These are phyloP conservation scores for Casuarina glauca DNA, from an alignment of 306 rosid genomes.

Conservation along the genomic window DNA sequence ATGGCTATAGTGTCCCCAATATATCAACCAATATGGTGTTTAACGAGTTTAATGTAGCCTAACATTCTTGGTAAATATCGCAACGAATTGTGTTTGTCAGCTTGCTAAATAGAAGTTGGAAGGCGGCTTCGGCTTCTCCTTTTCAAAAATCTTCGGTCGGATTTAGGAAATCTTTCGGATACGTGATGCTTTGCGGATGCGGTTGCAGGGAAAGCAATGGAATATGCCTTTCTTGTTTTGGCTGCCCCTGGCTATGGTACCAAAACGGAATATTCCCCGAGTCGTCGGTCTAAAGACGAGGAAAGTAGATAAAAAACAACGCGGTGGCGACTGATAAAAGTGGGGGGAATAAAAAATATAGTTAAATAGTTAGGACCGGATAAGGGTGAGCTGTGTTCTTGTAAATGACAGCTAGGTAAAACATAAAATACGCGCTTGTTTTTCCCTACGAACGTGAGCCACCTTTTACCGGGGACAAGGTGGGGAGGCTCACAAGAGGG, in stretches of 20 bases:
- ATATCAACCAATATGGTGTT: too few relatives aligned
- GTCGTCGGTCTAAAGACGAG: background rate
- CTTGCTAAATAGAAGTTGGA: too few relatives aligned
- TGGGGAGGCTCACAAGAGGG: too few relatives aligned
- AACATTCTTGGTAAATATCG: too few relatives aligned
- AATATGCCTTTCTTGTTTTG: background rate
- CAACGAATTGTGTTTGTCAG: too few relatives aligned
- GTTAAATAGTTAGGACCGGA: background rate
- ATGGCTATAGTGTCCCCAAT: too few relatives aligned
- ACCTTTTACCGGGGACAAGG: too few relatives aligned
- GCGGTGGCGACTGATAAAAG: constrained; percentile 2
- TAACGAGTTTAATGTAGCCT: too few relatives aligned
- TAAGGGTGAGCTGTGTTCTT: constrained; percentile 35
- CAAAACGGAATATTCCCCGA: background rate
- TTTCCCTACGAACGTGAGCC: background rate
- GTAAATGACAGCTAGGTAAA: constrained; percentile 35
- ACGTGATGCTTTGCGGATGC: too few relatives aligned
- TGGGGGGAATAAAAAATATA: background rate
- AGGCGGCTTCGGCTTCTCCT: too few relatives aligned
- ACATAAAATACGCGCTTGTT: constrained; percentile 28
- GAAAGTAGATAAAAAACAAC: background rate
- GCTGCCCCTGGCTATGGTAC: background rate
- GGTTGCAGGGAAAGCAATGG: background rate
- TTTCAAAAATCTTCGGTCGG: too few relatives aligned
- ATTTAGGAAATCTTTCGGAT: too few relatives aligned